Conservation (phyloP, 2,329 filamentous ascomycete species). For the Stachybotrys elegans region DNA sequence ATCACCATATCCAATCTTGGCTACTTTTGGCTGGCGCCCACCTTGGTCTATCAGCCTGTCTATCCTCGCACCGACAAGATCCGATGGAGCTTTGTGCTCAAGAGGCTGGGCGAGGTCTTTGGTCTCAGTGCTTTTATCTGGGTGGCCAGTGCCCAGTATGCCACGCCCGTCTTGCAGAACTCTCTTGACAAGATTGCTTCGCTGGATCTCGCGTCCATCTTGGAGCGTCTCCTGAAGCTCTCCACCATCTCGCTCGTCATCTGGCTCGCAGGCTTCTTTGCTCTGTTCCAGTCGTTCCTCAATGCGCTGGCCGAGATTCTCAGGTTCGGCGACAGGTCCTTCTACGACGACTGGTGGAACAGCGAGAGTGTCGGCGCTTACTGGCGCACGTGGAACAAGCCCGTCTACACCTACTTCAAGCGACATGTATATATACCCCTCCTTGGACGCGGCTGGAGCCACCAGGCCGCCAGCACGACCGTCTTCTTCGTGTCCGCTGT, state of each 20-base stretch:
- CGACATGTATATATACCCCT: slow-evolving; percentile 88
- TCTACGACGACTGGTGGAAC: slow-evolving; percentile 99
- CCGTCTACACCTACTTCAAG: slow-evolving; percentile 95
- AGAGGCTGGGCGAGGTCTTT: slow-evolving; percentile 73
- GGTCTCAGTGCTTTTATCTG: slow-evolving; percentile 86
- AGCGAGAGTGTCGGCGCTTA: slow-evolving; percentile 79
- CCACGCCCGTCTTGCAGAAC: slow-evolving; percentile 82
- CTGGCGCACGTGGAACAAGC: slow-evolving; percentile 97
- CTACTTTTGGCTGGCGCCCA: slow-evolving; percentile 98
- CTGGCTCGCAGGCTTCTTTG: slow-evolving; percentile 97
- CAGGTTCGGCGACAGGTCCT: slow-evolving; percentile 85
- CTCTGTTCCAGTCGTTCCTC: slow-evolving; percentile 86
- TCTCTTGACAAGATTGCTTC: slow-evolving; percentile 81
- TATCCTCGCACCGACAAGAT: slow-evolving; percentile 82
- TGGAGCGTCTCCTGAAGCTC: slow-evolving; percentile 89
- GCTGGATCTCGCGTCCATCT: slow-evolving; percentile 73
- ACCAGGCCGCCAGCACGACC: slow-evolving; percentile 63
- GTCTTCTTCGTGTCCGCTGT: slow-evolving; percentile 88
- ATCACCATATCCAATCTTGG: slow-evolving; percentile 82
- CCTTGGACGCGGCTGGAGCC: slow-evolving; percentile 75
- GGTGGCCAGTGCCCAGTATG: slow-evolving; percentile 92
- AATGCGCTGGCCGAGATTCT: slow-evolving; percentile 90
- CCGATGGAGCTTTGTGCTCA: slow-evolving; percentile 82
- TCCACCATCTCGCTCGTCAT: slow-evolving; percentile 93
- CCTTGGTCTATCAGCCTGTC: slow-evolving; percentile 91